Evolutionary conservation across 768 basidiomycete genomes (phyloP).

Genomic region (Kwoniella dendrophila): DNA sequence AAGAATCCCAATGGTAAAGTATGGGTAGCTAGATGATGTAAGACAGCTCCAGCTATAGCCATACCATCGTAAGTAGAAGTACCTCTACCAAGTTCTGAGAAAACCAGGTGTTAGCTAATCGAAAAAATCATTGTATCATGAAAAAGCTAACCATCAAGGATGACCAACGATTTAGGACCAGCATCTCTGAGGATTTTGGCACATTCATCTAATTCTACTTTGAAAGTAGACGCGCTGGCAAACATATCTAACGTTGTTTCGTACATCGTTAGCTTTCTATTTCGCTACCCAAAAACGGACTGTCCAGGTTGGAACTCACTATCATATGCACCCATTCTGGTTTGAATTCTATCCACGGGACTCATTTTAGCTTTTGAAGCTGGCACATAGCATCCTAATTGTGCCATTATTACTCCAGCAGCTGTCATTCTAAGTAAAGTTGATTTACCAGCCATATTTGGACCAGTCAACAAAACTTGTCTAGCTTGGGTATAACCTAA

Average conservation of each 20-base stretch:
- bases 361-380: slow-evolving; percentile 82
- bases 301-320: slow-evolving; percentile 60
- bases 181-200: slow-evolving; percentile 92
- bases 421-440: slow-evolving; percentile 90
- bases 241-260: slow-evolving; percentile 48
- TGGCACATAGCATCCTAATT: slow-evolving; percentile 93
- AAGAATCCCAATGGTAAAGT: slow-evolving; percentile 91
- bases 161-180: slow-evolving; percentile 89
- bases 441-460: slow-evolving; percentile 69
- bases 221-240: slow-evolving; percentile 69
- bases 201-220: slow-evolving; percentile 96
- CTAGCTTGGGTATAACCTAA: slow-evolving; percentile 67
- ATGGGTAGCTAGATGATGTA: slow-evolving; percentile 92
- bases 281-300: not conserved
- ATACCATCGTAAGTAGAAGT: slow-evolving; percentile 99
- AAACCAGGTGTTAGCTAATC: slow-evolving; percentile 6
- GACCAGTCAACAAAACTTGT: slow-evolving; percentile 84
- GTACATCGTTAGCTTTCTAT: not conserved
- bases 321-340: slow-evolving; percentile 98
- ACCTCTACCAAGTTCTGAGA: slow-evolving; percentile 86
- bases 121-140: not conserved
- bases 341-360: slow-evolving; percentile 86
- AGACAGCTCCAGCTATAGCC: slow-evolving; percentile 93
- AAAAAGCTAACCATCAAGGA: slow-evolving; percentile 75
- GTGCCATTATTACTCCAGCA: slow-evolving; percentile 85